Conservation (phyloP, 257 asterid genomes). For the Handroanthus guayacan region DNA sequence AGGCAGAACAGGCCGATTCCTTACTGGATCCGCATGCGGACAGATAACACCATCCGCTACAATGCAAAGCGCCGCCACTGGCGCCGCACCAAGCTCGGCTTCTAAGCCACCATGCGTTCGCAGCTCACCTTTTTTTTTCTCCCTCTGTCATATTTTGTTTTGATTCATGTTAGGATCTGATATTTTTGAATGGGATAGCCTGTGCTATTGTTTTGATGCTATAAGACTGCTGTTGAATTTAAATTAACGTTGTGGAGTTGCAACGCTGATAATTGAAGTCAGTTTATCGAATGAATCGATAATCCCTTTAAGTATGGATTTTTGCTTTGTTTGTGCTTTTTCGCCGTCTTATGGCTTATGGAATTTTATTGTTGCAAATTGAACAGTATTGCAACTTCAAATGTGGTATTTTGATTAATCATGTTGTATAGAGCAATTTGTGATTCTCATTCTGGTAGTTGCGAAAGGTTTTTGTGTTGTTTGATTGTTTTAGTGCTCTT, state of each 20-base stretch:
- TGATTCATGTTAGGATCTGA: conserved; percentile 18
- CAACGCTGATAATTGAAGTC: not conserved
- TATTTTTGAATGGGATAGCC: conserved; percentile 31
- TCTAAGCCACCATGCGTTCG: conserved; percentile 34
- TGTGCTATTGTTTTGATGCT: conserved; percentile 4
- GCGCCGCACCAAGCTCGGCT: conserved; percentile 73
- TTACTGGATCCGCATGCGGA: conserved; percentile 66
- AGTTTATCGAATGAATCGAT: not conserved
- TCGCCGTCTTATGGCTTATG: not conserved
- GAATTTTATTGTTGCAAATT: too few relatives aligned
- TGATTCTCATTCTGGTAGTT: not conserved
- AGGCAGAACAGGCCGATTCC: conserved; percentile 67
- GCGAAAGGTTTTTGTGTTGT: not conserved
- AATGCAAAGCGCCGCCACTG: conserved; percentile 71
- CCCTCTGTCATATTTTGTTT: not conserved
- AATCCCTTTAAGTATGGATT: not conserved
- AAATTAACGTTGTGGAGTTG: conserved; percentile 17
- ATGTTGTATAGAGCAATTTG: not conserved
- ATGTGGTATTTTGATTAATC: too few relatives aligned
- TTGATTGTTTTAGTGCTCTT: not conserved
- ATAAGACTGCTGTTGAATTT: conserved; percentile 24
- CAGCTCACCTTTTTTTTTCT: not conserved
- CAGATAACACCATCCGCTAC: conserved; percentile 65
- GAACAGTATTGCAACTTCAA: too few relatives aligned
- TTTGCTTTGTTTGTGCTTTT: not conserved